Conservation (phyloP, 371 early-diverging fungal genomes). For the Lichtheimia ornata region DNA sequence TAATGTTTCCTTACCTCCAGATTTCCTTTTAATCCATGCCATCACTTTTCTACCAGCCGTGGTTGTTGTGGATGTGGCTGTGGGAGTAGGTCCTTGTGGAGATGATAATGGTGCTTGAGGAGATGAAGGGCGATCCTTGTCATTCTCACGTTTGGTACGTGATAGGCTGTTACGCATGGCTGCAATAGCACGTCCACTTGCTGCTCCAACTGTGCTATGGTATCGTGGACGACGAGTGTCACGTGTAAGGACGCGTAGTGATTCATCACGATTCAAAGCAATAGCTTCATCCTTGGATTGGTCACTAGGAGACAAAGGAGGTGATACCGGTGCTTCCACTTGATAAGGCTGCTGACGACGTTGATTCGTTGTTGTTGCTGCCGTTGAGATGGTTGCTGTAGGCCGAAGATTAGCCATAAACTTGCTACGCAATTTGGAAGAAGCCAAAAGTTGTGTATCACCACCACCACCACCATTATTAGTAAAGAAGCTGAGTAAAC, state of each 20-base stretch:
- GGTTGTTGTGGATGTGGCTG: neutral
- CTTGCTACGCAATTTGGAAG: slow-evolving; percentile 1
- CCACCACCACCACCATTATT: neutral
- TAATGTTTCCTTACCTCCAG: slow-evolving; percentile 10
- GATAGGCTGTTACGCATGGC: slow-evolving; percentile 12
- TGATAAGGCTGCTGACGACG: too few relatives aligned
- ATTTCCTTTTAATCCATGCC: slow-evolving; percentile 20
- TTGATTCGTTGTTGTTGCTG: slow-evolving; percentile 2
- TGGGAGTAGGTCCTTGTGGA: neutral
- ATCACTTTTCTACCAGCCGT: slow-evolving; percentile 10
- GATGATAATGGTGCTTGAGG: too few relatives aligned
- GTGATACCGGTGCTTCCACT: slow-evolving; percentile 1
- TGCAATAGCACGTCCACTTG: slow-evolving; percentile 8
- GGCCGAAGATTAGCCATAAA: slow-evolving; percentile 8
- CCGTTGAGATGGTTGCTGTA: slow-evolving; percentile 4
- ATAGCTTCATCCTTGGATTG: neutral
- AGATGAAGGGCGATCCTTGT: too few relatives aligned
- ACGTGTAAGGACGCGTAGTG: neutral
- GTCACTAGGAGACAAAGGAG: neutral
- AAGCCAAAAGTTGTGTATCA: neutral
- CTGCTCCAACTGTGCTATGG: slow-evolving; percentile 3
- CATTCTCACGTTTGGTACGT: neutral
- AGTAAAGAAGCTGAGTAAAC: slow-evolving; percentile 17
- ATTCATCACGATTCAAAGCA: slow-evolving; percentile 2
- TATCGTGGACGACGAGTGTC: slow-evolving; percentile 5